Conservation (phyloP, 2,329 filamentous ascomycete species). For the Westerdykella aurantiaca region DNA sequence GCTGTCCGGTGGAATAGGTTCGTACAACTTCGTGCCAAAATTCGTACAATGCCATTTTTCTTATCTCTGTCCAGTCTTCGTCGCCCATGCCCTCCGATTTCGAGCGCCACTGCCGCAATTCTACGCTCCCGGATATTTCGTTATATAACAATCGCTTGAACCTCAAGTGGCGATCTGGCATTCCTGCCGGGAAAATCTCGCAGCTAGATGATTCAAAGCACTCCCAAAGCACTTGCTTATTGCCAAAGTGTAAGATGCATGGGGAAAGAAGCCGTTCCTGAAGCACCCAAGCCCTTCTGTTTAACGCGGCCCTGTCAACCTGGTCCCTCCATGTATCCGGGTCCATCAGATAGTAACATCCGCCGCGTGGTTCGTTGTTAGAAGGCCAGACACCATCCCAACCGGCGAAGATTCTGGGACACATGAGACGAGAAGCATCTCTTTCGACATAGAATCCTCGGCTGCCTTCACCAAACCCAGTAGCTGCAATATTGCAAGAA, state of each 20-base stretch:
- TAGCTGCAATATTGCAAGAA: slow-evolving; percentile 9
- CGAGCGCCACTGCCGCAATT: too few species aligned
- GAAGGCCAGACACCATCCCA: too few species aligned
- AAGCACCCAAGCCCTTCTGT: slow-evolving; percentile 8
- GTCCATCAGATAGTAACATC: too few species aligned
- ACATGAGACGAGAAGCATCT: neutral
- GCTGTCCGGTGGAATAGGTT: slow-evolving; percentile 5
- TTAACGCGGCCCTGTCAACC: neutral
- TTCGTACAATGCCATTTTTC: too few species aligned
- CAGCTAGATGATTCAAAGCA: slow-evolving; percentile 2
- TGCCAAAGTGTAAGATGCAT: slow-evolving; percentile 6
- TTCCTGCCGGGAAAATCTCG: neutral
- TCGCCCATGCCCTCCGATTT: too few species aligned
- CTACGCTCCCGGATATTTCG: too few species aligned
- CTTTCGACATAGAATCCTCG: slow-evolving; percentile 4
- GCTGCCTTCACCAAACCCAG: slow-evolving; percentile 3
- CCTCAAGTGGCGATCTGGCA: neutral
- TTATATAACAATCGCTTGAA: too few species aligned
- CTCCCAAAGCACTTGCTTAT: slow-evolving; percentile 7
- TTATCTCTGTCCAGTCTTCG: too few species aligned
- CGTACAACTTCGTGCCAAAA: slow-evolving; percentile 5
- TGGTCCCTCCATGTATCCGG: neutral
- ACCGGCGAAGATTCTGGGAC: too few species aligned
- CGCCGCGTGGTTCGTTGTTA: too few species aligned
- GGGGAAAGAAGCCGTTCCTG: slow-evolving; percentile 10